phyloP scores from a whole-genome alignment of 495 filamentous ascomycete species.

The Trichoderma gamsii region DNA sequence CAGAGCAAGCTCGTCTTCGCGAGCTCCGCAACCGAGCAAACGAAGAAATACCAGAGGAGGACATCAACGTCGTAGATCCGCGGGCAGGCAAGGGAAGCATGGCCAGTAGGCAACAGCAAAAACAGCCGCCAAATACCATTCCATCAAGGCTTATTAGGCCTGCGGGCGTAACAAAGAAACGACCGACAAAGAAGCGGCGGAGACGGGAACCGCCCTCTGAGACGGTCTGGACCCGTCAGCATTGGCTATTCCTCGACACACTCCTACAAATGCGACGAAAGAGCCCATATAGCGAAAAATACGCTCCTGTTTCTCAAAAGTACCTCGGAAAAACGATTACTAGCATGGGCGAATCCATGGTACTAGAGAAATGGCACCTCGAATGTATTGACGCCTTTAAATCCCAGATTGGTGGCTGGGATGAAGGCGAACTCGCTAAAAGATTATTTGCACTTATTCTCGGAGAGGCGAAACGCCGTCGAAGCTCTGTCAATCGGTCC shows the following conservation, averaged over 20 bases:
- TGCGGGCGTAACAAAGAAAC: neutral
- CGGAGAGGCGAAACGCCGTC: constrained; percentile 36
- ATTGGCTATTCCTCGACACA: constrained; percentile 39
- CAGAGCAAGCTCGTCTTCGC: constrained; percentile 27
- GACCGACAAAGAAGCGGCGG: neutral
- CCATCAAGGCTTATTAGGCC: neutral
- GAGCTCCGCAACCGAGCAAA: constrained; percentile 22
- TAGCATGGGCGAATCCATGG: constrained; percentile 31
- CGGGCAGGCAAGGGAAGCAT: neutral
- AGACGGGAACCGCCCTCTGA: constrained; percentile 24
- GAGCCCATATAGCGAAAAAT: constrained; percentile 1
- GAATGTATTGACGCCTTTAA: constrained; percentile 45
- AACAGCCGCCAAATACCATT: constrained; percentile 15
- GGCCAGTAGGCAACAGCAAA: neutral
- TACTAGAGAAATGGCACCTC: constrained; percentile 46
- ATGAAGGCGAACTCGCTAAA: constrained; percentile 39
- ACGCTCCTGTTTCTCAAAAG: neutral
- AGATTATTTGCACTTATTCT: constrained; percentile 46
- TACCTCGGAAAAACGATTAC: constrained; percentile 33
- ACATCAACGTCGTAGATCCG: neutral
- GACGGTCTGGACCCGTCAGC: constrained; percentile 34
- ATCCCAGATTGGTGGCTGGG: constrained; percentile 38
- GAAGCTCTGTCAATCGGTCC: constrained; percentile 12
- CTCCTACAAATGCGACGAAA: constrained; percentile 28
- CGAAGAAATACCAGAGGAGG: neutral